These are phyloP conservation scores for Suillus alpinus DNA, from an alignment of 768 basidiomycete species.

Conservation along the genomic window DNA sequence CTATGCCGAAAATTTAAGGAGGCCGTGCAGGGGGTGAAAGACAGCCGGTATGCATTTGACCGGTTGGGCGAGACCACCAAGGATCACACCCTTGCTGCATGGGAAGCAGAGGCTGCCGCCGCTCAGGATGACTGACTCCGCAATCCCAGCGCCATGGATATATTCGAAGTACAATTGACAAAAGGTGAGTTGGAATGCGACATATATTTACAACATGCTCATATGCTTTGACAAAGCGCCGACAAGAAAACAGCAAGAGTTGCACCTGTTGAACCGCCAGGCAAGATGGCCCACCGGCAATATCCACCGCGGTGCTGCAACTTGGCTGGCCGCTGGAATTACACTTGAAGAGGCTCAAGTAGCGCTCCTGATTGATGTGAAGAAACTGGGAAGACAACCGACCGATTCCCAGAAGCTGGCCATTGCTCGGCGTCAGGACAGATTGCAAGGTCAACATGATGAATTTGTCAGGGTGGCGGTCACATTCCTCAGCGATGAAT, in stretches of 20 bases:
- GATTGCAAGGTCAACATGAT: no score
- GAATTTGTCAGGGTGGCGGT: no score
- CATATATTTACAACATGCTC: neutral
- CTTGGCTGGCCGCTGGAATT: no score
- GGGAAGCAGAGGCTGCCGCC: neutral
- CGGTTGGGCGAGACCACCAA: neutral
- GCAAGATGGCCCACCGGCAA: neutral
- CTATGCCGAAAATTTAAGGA: no score
- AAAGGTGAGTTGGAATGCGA: neutral
- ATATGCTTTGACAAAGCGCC: neutral
- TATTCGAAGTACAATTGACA: neutral
- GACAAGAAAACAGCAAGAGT: neutral
- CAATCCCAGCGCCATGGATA: neutral
- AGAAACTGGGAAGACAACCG: no score
- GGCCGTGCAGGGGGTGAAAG: no score
- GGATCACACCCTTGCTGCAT: neutral
- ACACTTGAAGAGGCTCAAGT: no score
- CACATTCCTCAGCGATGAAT: no score
- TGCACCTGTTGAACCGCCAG: neutral
- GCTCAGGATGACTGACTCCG: neutral
- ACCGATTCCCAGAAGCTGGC: no score
- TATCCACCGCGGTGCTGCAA: neutral
- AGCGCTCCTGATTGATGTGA: no score
- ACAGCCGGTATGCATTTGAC: no score
- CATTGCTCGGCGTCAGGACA: no score